Evolutionary conservation across 164 flowering plant genomes (phyloP).

Genomic region (Berberis thunbergii): DNA sequence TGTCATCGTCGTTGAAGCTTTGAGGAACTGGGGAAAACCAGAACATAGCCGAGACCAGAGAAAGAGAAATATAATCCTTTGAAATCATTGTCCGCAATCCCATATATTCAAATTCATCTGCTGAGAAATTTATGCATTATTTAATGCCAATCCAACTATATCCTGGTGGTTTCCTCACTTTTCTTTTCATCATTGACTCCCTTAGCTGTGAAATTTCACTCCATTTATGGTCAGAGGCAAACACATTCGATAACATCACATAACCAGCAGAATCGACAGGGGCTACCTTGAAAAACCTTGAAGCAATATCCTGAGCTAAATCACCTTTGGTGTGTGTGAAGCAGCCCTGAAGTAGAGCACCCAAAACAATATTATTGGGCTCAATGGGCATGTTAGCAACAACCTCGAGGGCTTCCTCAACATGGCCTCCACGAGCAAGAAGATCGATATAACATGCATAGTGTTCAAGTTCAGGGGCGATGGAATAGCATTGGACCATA

Average conservation of each 20-base stretch:
- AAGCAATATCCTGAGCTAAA: conserved; percentile 31
- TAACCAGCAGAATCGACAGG: conserved; percentile 51
- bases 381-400: conserved; percentile 41
- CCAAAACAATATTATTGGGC: conserved; percentile 57
- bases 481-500: conserved; percentile 20
- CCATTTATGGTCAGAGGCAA: conserved; percentile 42
- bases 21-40: too few species aligned
- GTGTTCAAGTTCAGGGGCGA: conserved; percentile 44
- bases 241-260: conserved; percentile 55
- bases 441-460: conserved; percentile 63
- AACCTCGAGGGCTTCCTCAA: conserved; percentile 53
- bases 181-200: conserved; percentile 26
- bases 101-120: neutral
- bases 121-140: conserved; percentile 43
- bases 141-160: conserved; percentile 43
- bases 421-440: conserved; percentile 43
- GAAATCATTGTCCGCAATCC: too few species aligned
- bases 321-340: conserved; percentile 37
- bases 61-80: too few species aligned
- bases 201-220: conserved; percentile 36
- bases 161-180: conserved; percentile 31
- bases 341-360: conserved; percentile 61
- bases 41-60: too few species aligned
- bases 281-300: conserved; percentile 36
- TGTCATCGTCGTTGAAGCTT: too few species aligned